Evolutionary conservation across 1,284 basidiomycete genomes (phyloP), one percentile per base, ranked within the genome.

Genomic region (Moniliophthora roreri): DNA sequence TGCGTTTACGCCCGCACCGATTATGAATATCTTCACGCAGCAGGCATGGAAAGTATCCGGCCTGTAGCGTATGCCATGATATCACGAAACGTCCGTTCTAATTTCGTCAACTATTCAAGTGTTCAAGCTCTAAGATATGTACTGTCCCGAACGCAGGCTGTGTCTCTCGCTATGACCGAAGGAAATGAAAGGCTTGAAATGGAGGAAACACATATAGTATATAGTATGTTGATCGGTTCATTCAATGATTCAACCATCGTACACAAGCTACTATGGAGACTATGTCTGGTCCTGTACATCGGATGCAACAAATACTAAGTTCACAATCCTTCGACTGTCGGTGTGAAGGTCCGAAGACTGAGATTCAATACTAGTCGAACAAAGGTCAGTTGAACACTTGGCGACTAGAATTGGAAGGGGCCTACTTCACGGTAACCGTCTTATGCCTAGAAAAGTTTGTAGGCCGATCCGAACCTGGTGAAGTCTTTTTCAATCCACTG

Each of bases 271-370:
- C 39, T 16, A 39, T 11, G n/a, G 7, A 18, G 15, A 24, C 41
- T 20, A 41, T 34, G 64, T 57, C 32, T 68, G 13, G 24, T 26
- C 68, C 39, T 64, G 61, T 15, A 67, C 55, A 59, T 83, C 79
- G 28, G 69, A 72, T 36, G 78, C 81, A 11, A 78, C 74, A 50
- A 81, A 77, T 32, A 68, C 69, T 24, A 83, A 63, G 51, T 70
- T 69, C 21, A 78, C 75, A 52, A 83, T 81, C 52, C 67, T 73
- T 36, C 80, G 70, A 63, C 73, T 79, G 65, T 82, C 79, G 32
- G 69, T 42, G 13, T 52, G 54, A 16, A 58, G 59, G 37, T 76
- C 67, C 6, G 66, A 42, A 15, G 70, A 73, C 58, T 74, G 70
- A 2, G 79, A 78, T 59, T 77, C 74, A 54, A 81, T 81, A 50